Base-by-base conservation (phyloP, 768 basidiomycete species). In the Leccinum subgranulosum region DNA sequence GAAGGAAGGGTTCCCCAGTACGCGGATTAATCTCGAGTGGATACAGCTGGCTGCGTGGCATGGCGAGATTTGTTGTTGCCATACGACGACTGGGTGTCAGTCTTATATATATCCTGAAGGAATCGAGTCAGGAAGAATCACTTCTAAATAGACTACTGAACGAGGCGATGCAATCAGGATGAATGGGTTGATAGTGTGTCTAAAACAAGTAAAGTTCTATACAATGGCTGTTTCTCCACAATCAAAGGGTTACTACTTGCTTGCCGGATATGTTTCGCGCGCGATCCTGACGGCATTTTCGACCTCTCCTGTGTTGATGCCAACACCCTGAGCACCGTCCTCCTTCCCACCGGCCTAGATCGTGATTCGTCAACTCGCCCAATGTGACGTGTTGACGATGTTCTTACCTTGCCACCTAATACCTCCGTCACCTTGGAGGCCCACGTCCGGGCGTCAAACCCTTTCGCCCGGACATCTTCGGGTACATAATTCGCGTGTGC, bases 321-420 rank as follows among this genome's bases (percentile, higher is more conserved):
- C 97, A 14, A 96, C 85, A 25, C 97, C 97, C 67, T 95, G 93
- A 2, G 90, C 89, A 55, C 84, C 81, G 36, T 98, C 97, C 58
- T 92, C 92, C 74, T 95, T 98, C 14, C 97, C 97, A 54, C 97
- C 97, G 52, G 93, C 93, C 92, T 94, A 56, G 53, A 54, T 58
- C 28, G 39, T 56, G 25, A 51, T 36, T 33, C 27, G 54, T 69
- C 31, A 47, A 31, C 9, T 47, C 52, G 52, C 56, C 19, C 53
- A 45, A 53, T 41, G 25, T 19, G 47, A 15, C 46, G 28, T 21
- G 19, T 2, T 10, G 51, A 17, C 1, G 3, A 66, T 76, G 0
- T 27, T n/a, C 68, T 65, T 64, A 92, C 94, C 85, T 96, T 98
- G 45, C 97, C 97, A 25, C 95, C 94, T 10, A 98, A 65, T 9